Evolutionary conservation across 2,329 filamentous ascomycete genomes (phyloP), one percentile per base, ranked within the genome.

Genomic region (Pseudogymnoascus pannorum): DNA sequence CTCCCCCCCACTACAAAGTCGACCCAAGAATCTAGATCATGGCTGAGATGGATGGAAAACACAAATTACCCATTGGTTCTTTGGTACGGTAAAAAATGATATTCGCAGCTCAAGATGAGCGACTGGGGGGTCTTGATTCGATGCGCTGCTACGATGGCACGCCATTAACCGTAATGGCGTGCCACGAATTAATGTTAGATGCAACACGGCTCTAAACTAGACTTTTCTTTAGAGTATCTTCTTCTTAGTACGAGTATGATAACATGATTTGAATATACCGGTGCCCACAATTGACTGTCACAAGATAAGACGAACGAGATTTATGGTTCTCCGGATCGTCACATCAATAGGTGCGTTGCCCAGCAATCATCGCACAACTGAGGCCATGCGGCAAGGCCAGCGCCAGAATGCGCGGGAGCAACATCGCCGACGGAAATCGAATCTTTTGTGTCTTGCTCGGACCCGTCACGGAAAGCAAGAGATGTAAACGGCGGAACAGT

Each of bases 371-470:
- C 8, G 78, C 40, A 74, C 76, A 12, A 72, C 76, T 7, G 73
- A 79, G 64, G 78, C 73, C 3, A 71, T 75, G n/a, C 74, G 73
- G 63, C 75, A 77, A 64, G 76, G 79, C 60, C 75, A 75, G 65
- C 77, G 75, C 63, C 70, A 74, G 54, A 79, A 79, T 61, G 67
- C 74, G 44, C 72, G 73, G 64, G 70, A 75, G 64, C 69, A 74
- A 65, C 77, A 79, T 65, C 72, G 73, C 65, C 72, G 72, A 59
- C 75, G 76, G 44, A 79, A 79, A 72, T 69, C 74, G 24, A 79
- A 79, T 64, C 77, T 80, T 60, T 77, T 60, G 75, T 79, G 66
- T 76, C 62, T 70, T 77, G 29, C 68, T 72, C 65, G 72, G 64
- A 71, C 66, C 62, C 74, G 70, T 66, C 66, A 22, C 59, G 66